Conservation (phyloP, 176 grass and related monocot genomes). For the Bolboschoenus planiculmis region DNA sequence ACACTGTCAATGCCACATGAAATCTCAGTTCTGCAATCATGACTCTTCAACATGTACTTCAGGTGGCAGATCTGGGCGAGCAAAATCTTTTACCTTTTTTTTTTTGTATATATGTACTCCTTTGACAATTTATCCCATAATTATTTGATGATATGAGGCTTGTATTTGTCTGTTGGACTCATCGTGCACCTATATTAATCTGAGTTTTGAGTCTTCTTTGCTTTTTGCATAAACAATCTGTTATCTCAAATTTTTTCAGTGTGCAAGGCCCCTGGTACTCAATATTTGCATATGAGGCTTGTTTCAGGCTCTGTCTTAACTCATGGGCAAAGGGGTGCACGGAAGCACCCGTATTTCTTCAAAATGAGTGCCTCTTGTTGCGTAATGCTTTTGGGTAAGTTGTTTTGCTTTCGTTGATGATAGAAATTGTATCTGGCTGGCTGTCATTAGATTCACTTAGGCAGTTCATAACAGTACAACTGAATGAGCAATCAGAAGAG, state of each 20-base stretch:
- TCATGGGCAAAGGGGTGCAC: conserved; percentile 96
- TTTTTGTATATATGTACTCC: background rate
- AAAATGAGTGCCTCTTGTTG: conserved; percentile 87
- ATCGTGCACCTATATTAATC: conserved; percentile 8
- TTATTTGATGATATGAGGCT: background rate
- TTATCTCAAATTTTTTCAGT: conserved; percentile 43
- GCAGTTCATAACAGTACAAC: background rate
- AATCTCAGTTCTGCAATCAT: background rate
- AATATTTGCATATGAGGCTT: conserved; percentile 98
- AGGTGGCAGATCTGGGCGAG: background rate
- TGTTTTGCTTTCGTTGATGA: background rate
- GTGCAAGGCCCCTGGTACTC: conserved; percentile 96
- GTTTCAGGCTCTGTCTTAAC: conserved; percentile 88
- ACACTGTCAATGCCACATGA: background rate
- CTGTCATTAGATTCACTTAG: background rate
- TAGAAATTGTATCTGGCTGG: background rate
- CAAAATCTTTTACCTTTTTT: background rate
- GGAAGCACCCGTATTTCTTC: conserved; percentile 92
- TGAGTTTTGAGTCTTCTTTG: conserved; percentile 5
- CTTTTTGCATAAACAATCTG: conserved; percentile 24
- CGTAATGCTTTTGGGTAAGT: conserved; percentile 84
- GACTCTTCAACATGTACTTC: background rate
- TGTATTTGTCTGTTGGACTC: background rate
- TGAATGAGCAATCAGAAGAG: background rate
- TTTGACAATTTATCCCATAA: background rate